These are phyloP conservation scores for Fusarium aywerte DNA, from an alignment of 2,329 filamentous ascomycete species.

Conservation along the genomic window DNA sequence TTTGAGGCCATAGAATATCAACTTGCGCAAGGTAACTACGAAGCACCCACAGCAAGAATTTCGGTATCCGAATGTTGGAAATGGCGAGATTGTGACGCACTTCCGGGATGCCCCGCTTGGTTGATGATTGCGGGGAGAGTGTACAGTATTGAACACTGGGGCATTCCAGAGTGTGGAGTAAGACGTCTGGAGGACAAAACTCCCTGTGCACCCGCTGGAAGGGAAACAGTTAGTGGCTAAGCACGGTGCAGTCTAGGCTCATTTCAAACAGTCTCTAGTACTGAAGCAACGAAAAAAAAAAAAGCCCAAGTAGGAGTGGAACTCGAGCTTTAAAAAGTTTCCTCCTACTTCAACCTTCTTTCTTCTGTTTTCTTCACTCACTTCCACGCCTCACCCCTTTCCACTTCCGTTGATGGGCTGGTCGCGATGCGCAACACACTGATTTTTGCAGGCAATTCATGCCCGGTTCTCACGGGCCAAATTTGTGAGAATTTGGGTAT, in stretches of 20 bases:
- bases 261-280: constrained; percentile 25
- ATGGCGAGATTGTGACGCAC: constrained; percentile 21
- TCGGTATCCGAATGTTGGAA: not conserved
- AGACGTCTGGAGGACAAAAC: not conserved
- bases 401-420: constrained; percentile 42
- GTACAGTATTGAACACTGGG: constrained; percentile 32
- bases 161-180: not conserved
- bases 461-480: constrained; percentile 70
- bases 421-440: constrained; percentile 71
- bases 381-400: constrained; percentile 41
- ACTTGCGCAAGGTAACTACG: not conserved
- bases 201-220: not conserved
- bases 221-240: not conserved
- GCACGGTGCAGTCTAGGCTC: not conserved
- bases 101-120: constrained; percentile 43
- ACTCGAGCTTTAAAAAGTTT: constrained; percentile 26
- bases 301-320: constrained; percentile 37
- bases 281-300: constrained; percentile 42
- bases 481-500: constrained; percentile 77
- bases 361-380: constrained; percentile 28
- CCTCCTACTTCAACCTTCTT: constrained; percentile 30
- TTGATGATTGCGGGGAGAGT: constrained; percentile 23
- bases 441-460: constrained; percentile 75
- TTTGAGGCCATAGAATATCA: not conserved
- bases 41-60: not conserved